These are phyloP conservation scores for Penicillium ochrochloron DNA, from an alignment of 495 filamentous ascomycete species.

Conservation along the genomic window DNA sequence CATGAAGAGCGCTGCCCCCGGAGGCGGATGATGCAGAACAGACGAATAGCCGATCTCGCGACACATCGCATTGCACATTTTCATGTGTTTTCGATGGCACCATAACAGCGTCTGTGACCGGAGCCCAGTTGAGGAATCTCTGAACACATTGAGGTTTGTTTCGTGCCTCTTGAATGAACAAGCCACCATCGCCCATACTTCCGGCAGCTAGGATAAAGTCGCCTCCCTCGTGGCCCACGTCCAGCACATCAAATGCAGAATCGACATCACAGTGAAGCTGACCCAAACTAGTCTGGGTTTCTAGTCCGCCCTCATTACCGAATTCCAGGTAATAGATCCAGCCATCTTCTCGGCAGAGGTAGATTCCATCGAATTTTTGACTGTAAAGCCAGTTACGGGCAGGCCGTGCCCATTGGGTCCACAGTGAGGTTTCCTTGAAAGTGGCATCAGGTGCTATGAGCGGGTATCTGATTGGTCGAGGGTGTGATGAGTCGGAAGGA, in stretches of 20 bases:
- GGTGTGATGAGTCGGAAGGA: constrained; percentile 45
- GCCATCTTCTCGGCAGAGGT: constrained; percentile 81
- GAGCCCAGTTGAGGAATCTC: constrained; percentile 82
- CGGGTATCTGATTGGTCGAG: constrained; percentile 44
- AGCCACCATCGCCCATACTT: constrained; percentile 77
- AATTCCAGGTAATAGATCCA: constrained; percentile 70
- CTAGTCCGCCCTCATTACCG: constrained; percentile 49
- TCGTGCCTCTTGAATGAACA: constrained; percentile 68
- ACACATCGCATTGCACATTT: constrained; percentile 27
- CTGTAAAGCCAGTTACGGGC: constrained; percentile 62
- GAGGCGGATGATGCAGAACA: constrained; percentile 46
- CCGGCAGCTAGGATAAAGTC: constrained; percentile 83
- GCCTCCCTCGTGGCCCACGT: constrained; percentile 57
- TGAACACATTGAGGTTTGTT: constrained; percentile 56
- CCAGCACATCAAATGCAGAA: constrained; percentile 50
- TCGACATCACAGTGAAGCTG: constrained; percentile 51
- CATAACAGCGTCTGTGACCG: constrained; percentile 71
- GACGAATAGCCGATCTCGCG: constrained; percentile 43
- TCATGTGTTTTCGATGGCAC: constrained; percentile 37
- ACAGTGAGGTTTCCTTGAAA: constrained; percentile 40
- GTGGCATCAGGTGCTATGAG: constrained; percentile 36
- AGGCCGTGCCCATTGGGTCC: constrained; percentile 73
- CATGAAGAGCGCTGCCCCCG: constrained; percentile 64
- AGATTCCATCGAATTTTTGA: constrained; percentile 69
- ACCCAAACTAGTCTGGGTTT: constrained; percentile 42